A percentile compares a stretch with the other conserved stretches of the same genome.
Conservation (phyloP, 495 filamentous ascomycete genomes). For the Talaromyces ruber region DNA sequence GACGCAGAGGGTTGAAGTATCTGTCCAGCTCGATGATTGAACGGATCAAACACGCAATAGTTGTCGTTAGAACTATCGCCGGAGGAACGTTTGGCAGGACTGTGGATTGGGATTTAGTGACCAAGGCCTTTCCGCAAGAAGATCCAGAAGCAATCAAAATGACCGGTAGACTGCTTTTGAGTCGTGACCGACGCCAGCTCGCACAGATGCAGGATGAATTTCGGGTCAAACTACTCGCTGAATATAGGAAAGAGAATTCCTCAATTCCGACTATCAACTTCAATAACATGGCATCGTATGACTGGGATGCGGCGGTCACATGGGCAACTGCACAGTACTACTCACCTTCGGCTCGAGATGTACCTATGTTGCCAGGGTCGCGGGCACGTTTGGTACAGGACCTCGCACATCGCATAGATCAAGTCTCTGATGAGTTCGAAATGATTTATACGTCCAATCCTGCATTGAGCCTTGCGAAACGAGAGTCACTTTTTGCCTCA, state of each 20-base stretch:
- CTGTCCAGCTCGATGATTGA: conserved; percentile 21
- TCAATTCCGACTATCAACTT: conserved; percentile 61
- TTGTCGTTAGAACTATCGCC: conserved; percentile 62
- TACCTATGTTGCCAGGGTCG: conserved; percentile 43
- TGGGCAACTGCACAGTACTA: conserved; percentile 57
- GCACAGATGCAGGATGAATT: conserved; percentile 68
- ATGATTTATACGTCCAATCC: conserved; percentile 28
- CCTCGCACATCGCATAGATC: conserved; percentile 39
- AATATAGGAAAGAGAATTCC: conserved; percentile 57
- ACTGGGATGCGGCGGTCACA: conserved; percentile 66
- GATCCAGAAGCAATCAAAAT: conserved; percentile 48
- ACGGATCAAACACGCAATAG: conserved; percentile 56
- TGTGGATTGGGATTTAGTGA: conserved; percentile 68
- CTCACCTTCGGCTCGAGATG: conserved; percentile 23
- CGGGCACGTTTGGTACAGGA: conserved; percentile 39
- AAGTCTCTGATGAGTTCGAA: conserved; percentile 25
- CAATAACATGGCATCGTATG: conserved; percentile 58
- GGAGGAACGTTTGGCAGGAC: conserved; percentile 57
- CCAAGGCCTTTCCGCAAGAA: conserved; percentile 55
- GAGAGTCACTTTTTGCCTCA: conserved; percentile 25
- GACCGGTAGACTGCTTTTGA: conserved; percentile 49
- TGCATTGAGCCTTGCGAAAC: conserved; percentile 21
- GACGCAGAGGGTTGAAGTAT: conserved; percentile 7
- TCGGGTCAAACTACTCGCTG: conserved; percentile 63
- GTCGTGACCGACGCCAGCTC: conserved; percentile 52